phyloP scores from a whole-genome alignment of 768 basidiomycete species.

The Amanita subjunquillea region DNA sequence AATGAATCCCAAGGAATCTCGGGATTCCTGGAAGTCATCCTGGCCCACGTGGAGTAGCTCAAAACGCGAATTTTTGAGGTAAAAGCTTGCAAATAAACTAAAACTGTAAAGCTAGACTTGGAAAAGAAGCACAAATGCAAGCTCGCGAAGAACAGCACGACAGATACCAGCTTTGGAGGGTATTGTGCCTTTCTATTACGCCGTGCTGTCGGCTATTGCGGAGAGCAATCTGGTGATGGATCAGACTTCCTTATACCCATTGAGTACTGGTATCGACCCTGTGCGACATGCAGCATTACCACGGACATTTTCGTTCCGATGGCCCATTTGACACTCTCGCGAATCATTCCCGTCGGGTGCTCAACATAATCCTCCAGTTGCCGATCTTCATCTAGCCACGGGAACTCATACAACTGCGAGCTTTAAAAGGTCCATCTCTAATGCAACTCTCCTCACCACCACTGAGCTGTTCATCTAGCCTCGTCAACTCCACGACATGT shows the following conservation, averaged over 20 bases:
- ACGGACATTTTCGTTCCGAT: constrained; percentile 18
- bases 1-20: constrained; percentile 15
- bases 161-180: neutral
- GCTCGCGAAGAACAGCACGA: neutral
- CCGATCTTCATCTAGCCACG: constrained; percentile 34
- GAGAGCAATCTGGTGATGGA: constrained; percentile 22
- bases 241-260: constrained; percentile 14
- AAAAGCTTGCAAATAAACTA: constrained; percentile 1
- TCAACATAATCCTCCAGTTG: constrained; percentile 17
- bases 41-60: constrained; percentile 7
- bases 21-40: constrained; percentile 15
- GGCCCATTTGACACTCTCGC: constrained; percentile 23
- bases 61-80: neutral
- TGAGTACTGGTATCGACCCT: constrained; percentile 20
- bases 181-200: constrained; percentile 15
- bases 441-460: constrained; percentile 19
- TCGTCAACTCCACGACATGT: constrained; percentile 18
- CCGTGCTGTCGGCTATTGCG: constrained; percentile 15
- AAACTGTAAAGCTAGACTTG: neutral
- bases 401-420: constrained; percentile 17
- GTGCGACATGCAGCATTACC: constrained; percentile 12
- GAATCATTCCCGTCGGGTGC: constrained; percentile 18
- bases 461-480: constrained; percentile 10
- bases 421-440: constrained; percentile 24
- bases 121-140: neutral